These are phyloP conservation scores for Hypoxylon sp. DNA, from an alignment of 2,329 filamentous ascomycete genomes.

Conservation along the genomic window DNA sequence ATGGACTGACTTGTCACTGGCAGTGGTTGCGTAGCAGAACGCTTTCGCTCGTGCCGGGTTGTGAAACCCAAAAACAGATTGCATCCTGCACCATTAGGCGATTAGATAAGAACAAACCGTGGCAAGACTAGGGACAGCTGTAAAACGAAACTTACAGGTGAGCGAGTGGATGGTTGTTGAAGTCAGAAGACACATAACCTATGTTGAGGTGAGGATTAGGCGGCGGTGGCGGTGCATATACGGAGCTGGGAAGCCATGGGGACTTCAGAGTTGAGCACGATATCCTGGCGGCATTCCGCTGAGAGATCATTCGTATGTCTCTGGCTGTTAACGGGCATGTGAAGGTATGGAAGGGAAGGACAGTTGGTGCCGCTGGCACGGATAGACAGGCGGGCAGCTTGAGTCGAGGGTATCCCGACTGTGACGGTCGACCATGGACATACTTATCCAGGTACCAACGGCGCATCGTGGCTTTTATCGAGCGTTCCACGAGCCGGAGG, in stretches of 20 bases:
- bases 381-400: conserved; percentile 79
- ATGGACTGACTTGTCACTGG: conserved; percentile 89
- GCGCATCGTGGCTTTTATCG: conserved; percentile 81
- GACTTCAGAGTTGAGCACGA: conserved; percentile 89
- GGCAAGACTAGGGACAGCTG: not conserved
- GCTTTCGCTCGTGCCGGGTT: conserved; percentile 79
- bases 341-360: conserved; percentile 97
- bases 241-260: conserved; percentile 84
- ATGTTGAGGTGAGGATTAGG: conserved; percentile 88
- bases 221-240: conserved; percentile 87
- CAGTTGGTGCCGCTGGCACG: conserved; percentile 89
- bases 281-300: conserved; percentile 92
- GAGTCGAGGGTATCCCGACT: conserved; percentile 76
- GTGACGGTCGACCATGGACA: conserved; percentile 69
- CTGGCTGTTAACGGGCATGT: conserved; percentile 92
- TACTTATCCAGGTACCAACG: conserved; percentile 91
- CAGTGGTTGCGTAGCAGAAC: conserved; percentile 95
- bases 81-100: conserved; percentile 72
- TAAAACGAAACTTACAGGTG: conserved; percentile 72
- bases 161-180: conserved; percentile 97
- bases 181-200: conserved; percentile 97
- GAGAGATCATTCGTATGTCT: conserved; percentile 93
- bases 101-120: conserved; percentile 12
- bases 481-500: conserved; percentile 85
- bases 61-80: conserved; percentile 96